phyloP scores from a whole-genome alignment of 345 rosid species.

The Arabis alpina region DNA sequence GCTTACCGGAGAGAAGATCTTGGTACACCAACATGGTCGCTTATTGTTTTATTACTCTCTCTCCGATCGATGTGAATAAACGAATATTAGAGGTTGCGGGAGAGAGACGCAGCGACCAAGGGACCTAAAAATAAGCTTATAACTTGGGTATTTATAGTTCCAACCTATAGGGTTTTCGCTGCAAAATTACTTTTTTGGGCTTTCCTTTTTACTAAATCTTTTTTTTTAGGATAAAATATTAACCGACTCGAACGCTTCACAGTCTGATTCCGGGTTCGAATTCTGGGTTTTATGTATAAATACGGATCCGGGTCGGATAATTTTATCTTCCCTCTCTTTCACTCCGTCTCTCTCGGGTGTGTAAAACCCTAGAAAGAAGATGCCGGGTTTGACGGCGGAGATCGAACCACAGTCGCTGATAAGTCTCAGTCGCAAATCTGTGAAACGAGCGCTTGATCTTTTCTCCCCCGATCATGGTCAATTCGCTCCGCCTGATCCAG shows the following conservation, averaged over 20 bases:
- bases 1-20: conserved; percentile 70
- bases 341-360: conserved; percentile 1
- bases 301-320: conserved; percentile 23
- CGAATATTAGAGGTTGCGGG: conserved; percentile 20
- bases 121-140: neutral
- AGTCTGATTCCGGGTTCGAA: conserved; percentile 10
- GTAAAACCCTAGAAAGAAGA: conserved; percentile 32
- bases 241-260: neutral
- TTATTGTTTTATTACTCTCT: conserved; percentile 43
- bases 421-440: conserved; percentile 76
- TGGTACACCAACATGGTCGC: conserved; percentile 93
- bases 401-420: conserved; percentile 82
- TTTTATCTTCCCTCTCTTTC: conserved; percentile 1
- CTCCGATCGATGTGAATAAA: conserved; percentile 39
- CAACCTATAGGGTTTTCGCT: conserved; percentile 31
- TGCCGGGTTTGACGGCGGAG: conserved; percentile 52
- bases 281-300: neutral
- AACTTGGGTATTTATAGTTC: conserved; percentile 32
- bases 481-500: conserved; percentile 64
- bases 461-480: conserved; percentile 73
- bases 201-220: neutral
- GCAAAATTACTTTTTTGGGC: conserved; percentile 13
- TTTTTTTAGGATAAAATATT: neutral
- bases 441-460: conserved; percentile 77
- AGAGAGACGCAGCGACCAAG: conserved; percentile 48